Evolutionary conservation across 2,329 filamentous ascomycete species (phyloP).

Genomic region (Penicillium sp.): DNA sequence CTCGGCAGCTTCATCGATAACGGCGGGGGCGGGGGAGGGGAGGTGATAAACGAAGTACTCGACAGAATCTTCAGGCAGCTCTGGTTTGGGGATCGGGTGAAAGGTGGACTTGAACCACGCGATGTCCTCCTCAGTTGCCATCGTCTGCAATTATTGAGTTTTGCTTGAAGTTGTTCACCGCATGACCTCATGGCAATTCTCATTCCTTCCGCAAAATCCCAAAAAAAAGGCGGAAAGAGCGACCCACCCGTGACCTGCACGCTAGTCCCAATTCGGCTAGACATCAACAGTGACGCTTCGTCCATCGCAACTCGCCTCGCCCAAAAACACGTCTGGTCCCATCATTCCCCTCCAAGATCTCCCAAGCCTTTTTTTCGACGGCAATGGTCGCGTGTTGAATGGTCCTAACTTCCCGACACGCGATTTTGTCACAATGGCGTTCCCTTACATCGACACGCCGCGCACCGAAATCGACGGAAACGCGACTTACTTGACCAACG

Average conservation of each 20-base stretch:
- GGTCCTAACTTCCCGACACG: slow-evolving; percentile 13
- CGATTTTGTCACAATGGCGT: slow-evolving; percentile 59
- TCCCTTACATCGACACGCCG: slow-evolving; percentile 79
- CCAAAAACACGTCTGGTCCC: slow-evolving; percentile 37
- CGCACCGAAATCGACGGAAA: slow-evolving; percentile 79
- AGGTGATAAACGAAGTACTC: slow-evolving; percentile 82
- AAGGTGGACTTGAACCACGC: slow-evolving; percentile 71
- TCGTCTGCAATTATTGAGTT: slow-evolving; percentile 22
- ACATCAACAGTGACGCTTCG: slow-evolving; percentile 45
- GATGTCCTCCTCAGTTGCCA: slow-evolving; percentile 60
- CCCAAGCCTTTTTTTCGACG: slow-evolving; percentile 6
- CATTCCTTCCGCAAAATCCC: slow-evolving; percentile 15
- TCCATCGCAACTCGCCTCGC: slow-evolving; percentile 30
- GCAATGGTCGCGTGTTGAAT: slow-evolving; percentile 35
- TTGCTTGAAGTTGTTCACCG: not conserved
- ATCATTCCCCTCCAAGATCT: slow-evolving; percentile 12
- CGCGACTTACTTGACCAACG: slow-evolving; percentile 75
- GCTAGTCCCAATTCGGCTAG: slow-evolving; percentile 42
- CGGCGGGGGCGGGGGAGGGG: slow-evolving; percentile 59
- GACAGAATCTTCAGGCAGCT: slow-evolving; percentile 79
- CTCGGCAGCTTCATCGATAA: slow-evolving; percentile 57
- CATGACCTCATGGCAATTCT: slow-evolving; percentile 41
- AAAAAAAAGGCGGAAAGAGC: slow-evolving; percentile 31
- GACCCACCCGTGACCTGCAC: slow-evolving; percentile 26
- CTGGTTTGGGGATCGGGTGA: slow-evolving; percentile 65